phyloP scores from a whole-genome alignment of 805 yeast genomes.

The Metschnikowia continentalis region DNA sequence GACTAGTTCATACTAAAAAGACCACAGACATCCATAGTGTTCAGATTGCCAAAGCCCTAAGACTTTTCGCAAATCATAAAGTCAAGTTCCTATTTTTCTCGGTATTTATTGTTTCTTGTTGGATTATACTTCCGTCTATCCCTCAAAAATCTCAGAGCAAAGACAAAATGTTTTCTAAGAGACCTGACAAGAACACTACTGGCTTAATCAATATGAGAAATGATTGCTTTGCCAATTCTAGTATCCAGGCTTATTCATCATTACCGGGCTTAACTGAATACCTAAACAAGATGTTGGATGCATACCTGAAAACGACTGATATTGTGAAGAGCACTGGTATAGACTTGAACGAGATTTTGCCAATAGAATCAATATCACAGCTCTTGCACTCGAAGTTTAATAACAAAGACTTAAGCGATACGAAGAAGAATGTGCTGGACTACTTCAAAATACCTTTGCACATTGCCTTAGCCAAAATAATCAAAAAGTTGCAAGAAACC shows the following conservation, averaged over 20 bases:
- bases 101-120: slow-evolving; percentile 7
- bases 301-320: slow-evolving; percentile 22
- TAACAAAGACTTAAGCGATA: slow-evolving; percentile 6
- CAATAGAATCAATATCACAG: slow-evolving; percentile 16
- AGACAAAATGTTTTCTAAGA: slow-evolving; percentile 38
- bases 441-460: slow-evolving; percentile 50
- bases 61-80: not conserved
- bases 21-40: not conserved
- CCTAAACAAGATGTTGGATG: slow-evolving; percentile 39
- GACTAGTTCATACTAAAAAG: not conserved
- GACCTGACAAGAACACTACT: slow-evolving; percentile 73
- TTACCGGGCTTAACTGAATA: slow-evolving; percentile 57
- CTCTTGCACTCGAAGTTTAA: slow-evolving; percentile 13
- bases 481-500: slow-evolving; percentile 60
- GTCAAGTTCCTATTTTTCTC: not conserved
- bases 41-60: not conserved
- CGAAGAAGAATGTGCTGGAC: slow-evolving; percentile 14
- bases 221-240: slow-evolving; percentile 91
- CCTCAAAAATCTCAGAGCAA: not conserved
- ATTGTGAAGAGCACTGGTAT: slow-evolving; percentile 12
- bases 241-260: slow-evolving; percentile 73
- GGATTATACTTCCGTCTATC: slow-evolving; percentile 14
- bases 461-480: slow-evolving; percentile 47
- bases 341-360: slow-evolving; percentile 13
- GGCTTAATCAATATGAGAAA: slow-evolving; percentile 79